phyloP scores from a whole-genome alignment of 306 rosid species.

The Luffa aegyptiaca region DNA sequence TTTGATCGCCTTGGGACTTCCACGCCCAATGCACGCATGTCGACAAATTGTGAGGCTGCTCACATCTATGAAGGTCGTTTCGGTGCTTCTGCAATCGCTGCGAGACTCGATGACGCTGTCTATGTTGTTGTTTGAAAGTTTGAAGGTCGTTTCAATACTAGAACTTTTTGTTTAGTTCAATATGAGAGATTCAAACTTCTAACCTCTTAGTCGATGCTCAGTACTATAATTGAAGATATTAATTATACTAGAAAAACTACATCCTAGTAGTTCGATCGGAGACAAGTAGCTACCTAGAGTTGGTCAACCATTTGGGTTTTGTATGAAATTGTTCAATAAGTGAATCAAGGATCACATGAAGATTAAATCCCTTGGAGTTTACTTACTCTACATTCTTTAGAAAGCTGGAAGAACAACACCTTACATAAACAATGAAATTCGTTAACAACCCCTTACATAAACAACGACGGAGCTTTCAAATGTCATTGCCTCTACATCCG shows the following conservation, averaged over 20 bases:
- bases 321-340: constrained; percentile 57
- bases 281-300: constrained; percentile 23
- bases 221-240: constrained; percentile 1
- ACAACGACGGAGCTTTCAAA: too few species aligned
- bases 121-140: too few species aligned
- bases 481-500: too few species aligned
- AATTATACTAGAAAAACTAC: background rate
- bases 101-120: too few species aligned
- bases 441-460: background rate
- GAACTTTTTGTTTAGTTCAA: too few species aligned
- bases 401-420: background rate
- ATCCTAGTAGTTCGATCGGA: background rate
- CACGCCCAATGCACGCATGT: too few species aligned
- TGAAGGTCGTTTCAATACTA: too few species aligned
- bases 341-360: constrained; percentile 36
- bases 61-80: too few species aligned
- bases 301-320: constrained; percentile 71
- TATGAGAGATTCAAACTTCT: too few species aligned
- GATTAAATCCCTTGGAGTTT: background rate
- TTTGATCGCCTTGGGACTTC: too few species aligned
- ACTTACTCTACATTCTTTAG: background rate
- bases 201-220: background rate
- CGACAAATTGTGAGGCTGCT: too few species aligned
- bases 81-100: too few species aligned
- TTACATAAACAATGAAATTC: background rate